These are phyloP conservation scores for Ogataea nakhonphanomensis DNA, from an alignment of 805 yeast species.

Conservation along the genomic window DNA sequence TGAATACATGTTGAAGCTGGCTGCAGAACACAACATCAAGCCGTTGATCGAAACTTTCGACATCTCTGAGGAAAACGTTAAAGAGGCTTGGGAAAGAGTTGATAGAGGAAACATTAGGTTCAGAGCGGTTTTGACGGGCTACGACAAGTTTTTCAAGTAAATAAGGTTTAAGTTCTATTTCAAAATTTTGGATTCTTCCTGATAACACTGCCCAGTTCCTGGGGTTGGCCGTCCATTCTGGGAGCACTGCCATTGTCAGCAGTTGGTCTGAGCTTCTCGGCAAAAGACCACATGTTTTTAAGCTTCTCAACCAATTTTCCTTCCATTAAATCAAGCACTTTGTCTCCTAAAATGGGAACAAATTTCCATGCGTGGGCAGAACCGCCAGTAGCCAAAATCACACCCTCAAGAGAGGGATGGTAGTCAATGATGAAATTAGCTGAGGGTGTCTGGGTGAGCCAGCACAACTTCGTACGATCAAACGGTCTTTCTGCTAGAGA, in stretches of 20 bases:
- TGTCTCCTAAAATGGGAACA: conserved; percentile 27
- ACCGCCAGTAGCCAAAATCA: conserved; percentile 27
- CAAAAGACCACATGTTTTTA: conserved; percentile 23
- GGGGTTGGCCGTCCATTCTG: conserved; percentile 25
- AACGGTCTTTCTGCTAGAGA: conserved; percentile 22
- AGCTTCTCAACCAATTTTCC: conserved; percentile 19
- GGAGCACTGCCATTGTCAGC: conserved; percentile 27
- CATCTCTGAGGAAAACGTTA: conserved; percentile 49
- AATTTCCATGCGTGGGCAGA: conserved; percentile 31
- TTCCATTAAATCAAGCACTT: conserved; percentile 22
- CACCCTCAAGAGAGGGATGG: conserved; percentile 23
- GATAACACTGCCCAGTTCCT: conserved; percentile 15
- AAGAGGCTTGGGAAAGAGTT: conserved; percentile 53
- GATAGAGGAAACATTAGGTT: conserved; percentile 56
- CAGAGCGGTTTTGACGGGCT: conserved; percentile 59
- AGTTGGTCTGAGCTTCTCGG: conserved; percentile 14
- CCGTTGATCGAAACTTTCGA: conserved; percentile 65
- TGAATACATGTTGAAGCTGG: conserved; percentile 60
- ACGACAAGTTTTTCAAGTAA: conserved; percentile 35
- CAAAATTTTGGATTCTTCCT: conserved; percentile 7
- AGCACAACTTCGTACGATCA: conserved; percentile 27
- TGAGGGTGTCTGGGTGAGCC: conserved; percentile 27
- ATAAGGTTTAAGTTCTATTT: not conserved
- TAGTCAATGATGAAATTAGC: conserved; percentile 25
- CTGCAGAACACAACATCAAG: conserved; percentile 52